phyloP scores from a whole-genome alignment of 2,329 filamentous ascomycete genomes.

The Ascochyta viciae-villosae region DNA sequence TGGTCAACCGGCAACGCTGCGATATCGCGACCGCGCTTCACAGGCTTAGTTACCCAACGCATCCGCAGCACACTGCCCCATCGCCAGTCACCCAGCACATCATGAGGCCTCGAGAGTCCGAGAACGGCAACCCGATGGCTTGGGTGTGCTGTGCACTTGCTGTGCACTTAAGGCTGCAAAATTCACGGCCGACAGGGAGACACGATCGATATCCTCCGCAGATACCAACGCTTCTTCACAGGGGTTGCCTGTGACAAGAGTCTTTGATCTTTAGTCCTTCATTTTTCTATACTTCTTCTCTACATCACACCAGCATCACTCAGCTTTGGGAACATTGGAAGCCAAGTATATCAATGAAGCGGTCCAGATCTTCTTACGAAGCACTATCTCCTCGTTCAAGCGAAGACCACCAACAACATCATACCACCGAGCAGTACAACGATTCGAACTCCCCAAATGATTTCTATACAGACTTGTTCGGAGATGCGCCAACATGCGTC shows the following conservation, averaged over 20 bases:
- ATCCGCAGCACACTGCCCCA: slow-evolving; percentile 36
- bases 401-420: slow-evolving; percentile 1
- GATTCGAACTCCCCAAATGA: background rate
- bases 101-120: slow-evolving; percentile 1
- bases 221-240: slow-evolving; percentile 19
- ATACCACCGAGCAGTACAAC: background rate
- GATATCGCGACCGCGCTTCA: slow-evolving; percentile 14
- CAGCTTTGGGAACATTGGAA: background rate
- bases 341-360: slow-evolving; percentile 21
- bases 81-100: slow-evolving; percentile 37
- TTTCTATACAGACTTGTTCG: slow-evolving; percentile 2
- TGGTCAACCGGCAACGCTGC: slow-evolving; percentile 6
- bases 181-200: slow-evolving; percentile 11
- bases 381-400: slow-evolving; percentile 1
- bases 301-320: background rate
- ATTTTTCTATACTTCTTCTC: background rate
- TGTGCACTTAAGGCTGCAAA: slow-evolving; percentile 6
- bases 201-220: background rate
- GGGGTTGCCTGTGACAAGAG: background rate
- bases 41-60: slow-evolving; percentile 9
- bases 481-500: background rate
- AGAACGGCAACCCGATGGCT: slow-evolving; percentile 2
- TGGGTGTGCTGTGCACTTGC: slow-evolving; percentile 13
- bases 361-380: slow-evolving; percentile 6
- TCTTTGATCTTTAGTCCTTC: background rate